A percentile compares a stretch with the other conserved stretches of the same genome.
phyloP scores from a whole-genome alignment of 108 stramenopile genomes.

The Parietichytrium sp. region DNA sequence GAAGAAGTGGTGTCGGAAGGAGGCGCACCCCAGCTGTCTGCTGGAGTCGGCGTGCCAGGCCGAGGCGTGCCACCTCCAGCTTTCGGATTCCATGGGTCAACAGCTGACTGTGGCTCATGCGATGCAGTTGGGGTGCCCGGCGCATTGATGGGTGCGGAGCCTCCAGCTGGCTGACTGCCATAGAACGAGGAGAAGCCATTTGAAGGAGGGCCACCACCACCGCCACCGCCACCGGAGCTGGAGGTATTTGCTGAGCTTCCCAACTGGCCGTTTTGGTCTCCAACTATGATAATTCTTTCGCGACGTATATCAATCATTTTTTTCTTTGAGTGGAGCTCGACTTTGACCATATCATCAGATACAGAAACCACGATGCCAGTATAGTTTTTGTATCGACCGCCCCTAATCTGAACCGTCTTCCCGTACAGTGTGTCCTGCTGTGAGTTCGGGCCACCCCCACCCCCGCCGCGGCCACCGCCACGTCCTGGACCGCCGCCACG shows the following conservation, averaged over 20 bases:
- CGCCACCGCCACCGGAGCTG: conserved; percentile 3
- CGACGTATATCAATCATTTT: not conserved
- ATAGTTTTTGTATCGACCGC: conserved; percentile 43
- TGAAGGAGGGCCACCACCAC: too few relatives aligned
- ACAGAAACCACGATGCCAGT: conserved; percentile 49
- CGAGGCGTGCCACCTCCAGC: conserved; percentile 13
- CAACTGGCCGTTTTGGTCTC: conserved; percentile 44
- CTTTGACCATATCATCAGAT: conserved; percentile 48
- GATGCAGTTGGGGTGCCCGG: too few relatives aligned
- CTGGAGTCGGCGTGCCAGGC: not conserved
- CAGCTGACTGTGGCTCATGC: too few relatives aligned
- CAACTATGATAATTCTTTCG: conserved; percentile 42
- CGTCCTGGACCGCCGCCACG: not conserved
- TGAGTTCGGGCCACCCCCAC: conserved; percentile 18
- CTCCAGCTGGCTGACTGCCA: too few relatives aligned
- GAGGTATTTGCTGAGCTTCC: not conserved
- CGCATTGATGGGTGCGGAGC: too few relatives aligned
- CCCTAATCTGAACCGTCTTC: conserved; percentile 38
- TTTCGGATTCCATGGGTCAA: too few relatives aligned
- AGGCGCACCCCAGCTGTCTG: not conserved
- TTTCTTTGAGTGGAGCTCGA: conserved; percentile 56
- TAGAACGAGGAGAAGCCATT: too few relatives aligned
- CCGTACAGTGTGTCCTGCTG: conserved; percentile 7
- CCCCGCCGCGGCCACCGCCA: conserved; percentile 41
- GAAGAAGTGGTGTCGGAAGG: not conserved